Evolutionary conservation across 495 filamentous ascomycete genomes (phyloP), one percentile per base, ranked within the genome.

Genomic region (Xylaria castorea): DNA sequence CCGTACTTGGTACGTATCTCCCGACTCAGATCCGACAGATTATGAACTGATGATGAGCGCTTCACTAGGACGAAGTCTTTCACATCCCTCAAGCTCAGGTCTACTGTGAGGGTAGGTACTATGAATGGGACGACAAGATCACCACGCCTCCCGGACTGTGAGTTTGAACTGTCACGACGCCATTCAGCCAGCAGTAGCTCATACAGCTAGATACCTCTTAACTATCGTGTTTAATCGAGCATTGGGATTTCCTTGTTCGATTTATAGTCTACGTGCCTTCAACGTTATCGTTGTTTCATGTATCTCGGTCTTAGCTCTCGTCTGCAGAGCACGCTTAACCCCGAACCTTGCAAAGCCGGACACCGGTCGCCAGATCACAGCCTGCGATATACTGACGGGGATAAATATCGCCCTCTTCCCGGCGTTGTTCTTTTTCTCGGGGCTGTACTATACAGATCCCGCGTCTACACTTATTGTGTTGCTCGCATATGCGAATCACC

Each of bases 131-230:
- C 81, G 92, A 94, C 18, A 98, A 98, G 78, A 94, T 99, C 73
- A 99, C 96, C 11, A 99, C 96, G 2, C 96, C 96, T 2, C 94
- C 96, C 8, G 97, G 95, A 25, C 85, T 98, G 84, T 97, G 86
- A 76, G 85, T 88, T 46, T 30, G 68, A 73, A 70, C 42, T 46
- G 76, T 14, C 44, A 30, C 9, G 58, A 50, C 20, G 66, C 18
- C 1, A 66, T 51, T 27, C 53, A 32, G 25, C 25, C 67, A 89
- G 5, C 53, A 61, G 16, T 22, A 30, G 30, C 70, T 72, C 51
- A 72, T 44, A n/a, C 32, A 30, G 36, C 30, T 11, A 72, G 89
- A 30, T 92, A 93, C 74, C 75, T 88, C 42, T 79, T 90, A 42
- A 85, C 86, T 16, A 85, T 89, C 30, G 25, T 85, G 7, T 77